Conservation (phyloP, 257 asterid species). For the Capsicum chinense region DNA sequence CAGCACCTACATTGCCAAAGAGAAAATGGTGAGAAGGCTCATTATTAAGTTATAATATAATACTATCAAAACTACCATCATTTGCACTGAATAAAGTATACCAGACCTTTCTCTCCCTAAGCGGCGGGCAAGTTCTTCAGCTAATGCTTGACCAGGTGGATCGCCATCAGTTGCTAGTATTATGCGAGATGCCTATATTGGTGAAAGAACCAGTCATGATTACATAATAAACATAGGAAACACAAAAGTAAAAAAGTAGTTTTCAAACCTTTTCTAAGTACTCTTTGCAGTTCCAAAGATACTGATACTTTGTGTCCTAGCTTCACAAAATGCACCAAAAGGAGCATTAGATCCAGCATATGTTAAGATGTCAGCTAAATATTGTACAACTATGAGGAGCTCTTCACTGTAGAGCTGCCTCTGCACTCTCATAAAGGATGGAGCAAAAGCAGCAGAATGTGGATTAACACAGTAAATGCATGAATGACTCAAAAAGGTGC, state of each 20-base stretch:
- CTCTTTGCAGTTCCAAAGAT: conserved; percentile 96
- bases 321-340: conserved; percentile 55
- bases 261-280: conserved; percentile 68
- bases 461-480: background rate
- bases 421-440: background rate
- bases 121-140: conserved; percentile 99
- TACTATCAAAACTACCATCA: conserved; percentile 15
- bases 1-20: conserved; percentile 75
- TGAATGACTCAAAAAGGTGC: background rate
- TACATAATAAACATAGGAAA: conserved; percentile 30
- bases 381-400: conserved; percentile 10
- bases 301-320: conserved; percentile 90
- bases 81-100: background rate
- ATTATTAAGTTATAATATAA: conserved; percentile 9
- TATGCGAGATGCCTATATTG: conserved; percentile 85
- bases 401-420: background rate
- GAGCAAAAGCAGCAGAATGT: conserved; percentile 29
- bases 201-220: conserved; percentile 31
- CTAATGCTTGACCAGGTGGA: conserved; percentile 93
- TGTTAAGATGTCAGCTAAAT: conserved; percentile 26
- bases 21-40: conserved; percentile 10
- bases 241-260: background rate
- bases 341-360: conserved; percentile 48
- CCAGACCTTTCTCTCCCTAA: conserved; percentile 90
- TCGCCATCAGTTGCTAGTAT: conserved; percentile 97